These are phyloP conservation scores for Manihot esculenta DNA, from an alignment of 441 rosid species.

Conservation along the genomic window DNA sequence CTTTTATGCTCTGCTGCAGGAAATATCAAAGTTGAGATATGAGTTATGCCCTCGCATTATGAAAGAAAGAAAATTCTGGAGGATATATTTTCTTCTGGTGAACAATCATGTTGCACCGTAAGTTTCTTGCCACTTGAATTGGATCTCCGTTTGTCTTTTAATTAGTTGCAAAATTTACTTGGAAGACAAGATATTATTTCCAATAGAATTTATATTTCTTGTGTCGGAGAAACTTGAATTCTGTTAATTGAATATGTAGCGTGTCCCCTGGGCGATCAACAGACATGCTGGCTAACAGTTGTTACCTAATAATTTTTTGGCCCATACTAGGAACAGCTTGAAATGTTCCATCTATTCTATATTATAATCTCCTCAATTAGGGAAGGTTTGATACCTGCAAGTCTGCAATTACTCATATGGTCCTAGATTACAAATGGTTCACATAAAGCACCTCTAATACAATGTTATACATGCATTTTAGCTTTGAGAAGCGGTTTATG, in stretches of 20 bases:
- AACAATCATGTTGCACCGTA: slow-evolving; percentile 67
- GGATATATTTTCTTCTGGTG: slow-evolving; percentile 74
- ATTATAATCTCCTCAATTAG: neutral
- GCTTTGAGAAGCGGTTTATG: slow-evolving; percentile 49
- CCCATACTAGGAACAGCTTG: neutral
- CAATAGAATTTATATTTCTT: neutral
- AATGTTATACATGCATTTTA: slow-evolving; percentile 15
- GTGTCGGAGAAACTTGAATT: neutral
- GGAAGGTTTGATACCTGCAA: neutral
- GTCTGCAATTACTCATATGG: neutral
- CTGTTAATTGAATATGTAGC: slow-evolving; percentile 1
- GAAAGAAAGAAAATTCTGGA: slow-evolving; percentile 88
- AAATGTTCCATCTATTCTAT: neutral
- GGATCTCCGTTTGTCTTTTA: slow-evolving; percentile 6
- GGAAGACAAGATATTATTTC: neutral
- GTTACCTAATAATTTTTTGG: neutral
- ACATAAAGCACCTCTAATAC: neutral
- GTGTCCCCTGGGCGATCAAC: neutral
- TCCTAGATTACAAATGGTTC: neutral
- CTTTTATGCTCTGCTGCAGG: slow-evolving; percentile 40
- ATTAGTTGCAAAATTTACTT: neutral
- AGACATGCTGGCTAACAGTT: neutral
- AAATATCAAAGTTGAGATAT: slow-evolving; percentile 79
- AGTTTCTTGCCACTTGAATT: slow-evolving; percentile 25
- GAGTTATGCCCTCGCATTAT: slow-evolving; percentile 69